Base-by-base conservation (phyloP, 2,329 filamentous ascomycete genomes). In the Alternaria tenuissima region DNA sequence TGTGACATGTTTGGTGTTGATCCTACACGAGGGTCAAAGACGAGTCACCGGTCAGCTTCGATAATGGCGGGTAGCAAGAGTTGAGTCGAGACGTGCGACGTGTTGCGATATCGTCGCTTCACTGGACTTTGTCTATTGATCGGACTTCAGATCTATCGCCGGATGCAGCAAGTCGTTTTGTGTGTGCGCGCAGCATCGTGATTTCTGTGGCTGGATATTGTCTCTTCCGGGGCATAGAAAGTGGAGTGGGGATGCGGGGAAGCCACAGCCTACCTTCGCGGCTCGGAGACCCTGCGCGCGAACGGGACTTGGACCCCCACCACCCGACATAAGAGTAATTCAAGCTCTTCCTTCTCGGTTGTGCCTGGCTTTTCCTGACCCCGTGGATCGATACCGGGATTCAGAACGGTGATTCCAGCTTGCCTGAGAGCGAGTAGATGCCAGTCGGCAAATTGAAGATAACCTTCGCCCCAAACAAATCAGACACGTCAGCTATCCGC, bases 1-100 rank as follows among this genome's bases (percentile, higher is more conserved):
- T 51, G 18, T 42, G 52, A 18, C 52, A 59, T 59, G 22, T 34
- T 24, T n/a, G 32, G 30, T 22, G 30, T 36, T 26, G 20, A 12
- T 26, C 7, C 14, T 24, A n/a, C 20, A 34, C 32, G 20, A n/a
- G 32, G 14, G 32, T 3, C 32, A 49, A 49, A 36, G 30, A 34
- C 20, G 16, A 26, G 3, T 34, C 14, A 36, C 8, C 16, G 16
- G 20, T 36, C 7, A 49, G 22, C 30, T 22, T 36, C 14, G 20
- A 14, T 14, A 12, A 24, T 42, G 46, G 22, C 20, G 32, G 36
- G 20, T n/a, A 16, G 16, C n/a, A 7, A 8, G 20, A 49, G 30
- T 36, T 38, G 32, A 49, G 30, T 36, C 24, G 32, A 49, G 16
- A 14, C 30, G 32, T 49, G 46, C 32, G 14, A 24, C 18, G 20